Percentiles rank a stretch among this genome's conserved stretches.
These are phyloP conservation scores for Aspergillus transmontanensis DNA, from an alignment of 2,329 filamentous ascomycete genomes.

Conservation along the genomic window DNA sequence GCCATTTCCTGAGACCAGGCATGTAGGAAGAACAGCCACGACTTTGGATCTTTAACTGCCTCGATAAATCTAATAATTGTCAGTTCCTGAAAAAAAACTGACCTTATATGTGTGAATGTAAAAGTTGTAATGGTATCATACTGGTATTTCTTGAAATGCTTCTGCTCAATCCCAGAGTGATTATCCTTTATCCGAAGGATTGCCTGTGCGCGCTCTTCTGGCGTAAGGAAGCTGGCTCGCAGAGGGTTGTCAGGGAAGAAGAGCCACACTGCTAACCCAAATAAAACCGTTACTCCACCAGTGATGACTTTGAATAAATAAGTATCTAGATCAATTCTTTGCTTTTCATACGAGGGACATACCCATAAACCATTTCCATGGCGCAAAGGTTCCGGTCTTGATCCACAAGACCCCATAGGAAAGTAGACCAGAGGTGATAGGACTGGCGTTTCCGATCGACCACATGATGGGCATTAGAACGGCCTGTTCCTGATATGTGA, in stretches of 20 bases:
- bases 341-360: background rate
- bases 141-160: constrained; percentile 37
- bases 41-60: constrained; percentile 35
- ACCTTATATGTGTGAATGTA: background rate
- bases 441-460: constrained; percentile 43
- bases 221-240: constrained; percentile 33
- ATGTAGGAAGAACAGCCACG: constrained; percentile 40
- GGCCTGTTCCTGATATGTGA: constrained; percentile 39
- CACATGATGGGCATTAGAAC: constrained; percentile 42
- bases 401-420: constrained; percentile 48
- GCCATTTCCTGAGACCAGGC: constrained; percentile 39
- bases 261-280: constrained; percentile 31
- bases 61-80: constrained; percentile 28
- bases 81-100: background rate
- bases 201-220: constrained; percentile 36
- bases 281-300: constrained; percentile 21
- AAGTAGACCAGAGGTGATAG: constrained; percentile 43
- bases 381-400: constrained; percentile 37
- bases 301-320: background rate
- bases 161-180: constrained; percentile 41
- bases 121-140: background rate
- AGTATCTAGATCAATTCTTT: background rate
- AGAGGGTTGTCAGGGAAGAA: constrained; percentile 39
- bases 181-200: constrained; percentile 40
- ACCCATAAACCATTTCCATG: constrained; percentile 47